phyloP scores from a whole-genome alignment of 257 asterid genomes.

The Lavandula angustifolia region DNA sequence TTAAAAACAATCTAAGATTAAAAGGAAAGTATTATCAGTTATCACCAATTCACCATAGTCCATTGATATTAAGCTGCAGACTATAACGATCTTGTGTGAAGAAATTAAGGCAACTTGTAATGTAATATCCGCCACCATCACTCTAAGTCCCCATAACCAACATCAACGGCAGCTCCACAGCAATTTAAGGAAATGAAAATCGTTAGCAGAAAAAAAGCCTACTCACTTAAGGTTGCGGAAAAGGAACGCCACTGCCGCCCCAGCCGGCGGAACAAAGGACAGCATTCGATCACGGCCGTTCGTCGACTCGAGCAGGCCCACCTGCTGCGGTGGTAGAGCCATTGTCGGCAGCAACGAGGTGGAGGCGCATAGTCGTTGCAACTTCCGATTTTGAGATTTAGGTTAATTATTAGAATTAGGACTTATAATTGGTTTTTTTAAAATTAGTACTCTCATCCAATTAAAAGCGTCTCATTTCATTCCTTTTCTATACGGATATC shows the following conservation, averaged over 20 bases:
- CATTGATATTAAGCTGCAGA: not conserved
- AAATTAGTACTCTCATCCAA: no score
- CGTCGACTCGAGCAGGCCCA: not conserved
- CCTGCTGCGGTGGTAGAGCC: not conserved
- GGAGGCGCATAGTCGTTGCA: not conserved
- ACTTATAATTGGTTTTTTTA: no score
- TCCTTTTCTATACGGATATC: no score
- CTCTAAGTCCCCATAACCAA: not conserved
- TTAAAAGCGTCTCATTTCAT: no score
- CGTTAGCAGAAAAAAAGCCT: not conserved
- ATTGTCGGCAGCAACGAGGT: not conserved
- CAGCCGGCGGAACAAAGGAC: not conserved
- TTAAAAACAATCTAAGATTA: not conserved
- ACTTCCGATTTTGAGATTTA: not conserved
- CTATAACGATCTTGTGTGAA: not conserved
- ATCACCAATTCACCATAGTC: not conserved
- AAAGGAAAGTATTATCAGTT: not conserved
- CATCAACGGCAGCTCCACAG: not conserved
- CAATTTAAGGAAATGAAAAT: not conserved
- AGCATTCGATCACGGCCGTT: not conserved
- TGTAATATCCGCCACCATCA: no score
- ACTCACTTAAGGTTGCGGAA: slow-evolving; percentile 5
- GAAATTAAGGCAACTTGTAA: not conserved
- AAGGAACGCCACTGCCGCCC: slow-evolving; percentile 3
- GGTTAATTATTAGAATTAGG: not conserved